Evolutionary conservation across 2,329 filamentous ascomycete genomes (phyloP).

Genomic region (Colletotrichum karsti): DNA sequence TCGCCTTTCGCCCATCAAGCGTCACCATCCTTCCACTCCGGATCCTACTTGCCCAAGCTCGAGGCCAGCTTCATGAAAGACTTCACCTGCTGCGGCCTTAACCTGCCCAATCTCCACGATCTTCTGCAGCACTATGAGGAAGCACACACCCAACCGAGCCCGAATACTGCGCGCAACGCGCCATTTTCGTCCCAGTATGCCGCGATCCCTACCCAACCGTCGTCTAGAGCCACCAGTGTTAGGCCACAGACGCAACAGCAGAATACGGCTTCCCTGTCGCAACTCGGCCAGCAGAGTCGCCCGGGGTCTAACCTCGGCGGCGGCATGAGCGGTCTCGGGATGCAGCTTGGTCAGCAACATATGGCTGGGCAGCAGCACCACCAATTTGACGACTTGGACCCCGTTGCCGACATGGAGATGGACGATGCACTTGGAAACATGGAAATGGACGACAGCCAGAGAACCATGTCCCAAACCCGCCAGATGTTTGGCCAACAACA

Average conservation of each 20-base stretch:
- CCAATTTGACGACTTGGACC: conserved; percentile 77
- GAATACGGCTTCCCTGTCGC: conserved; percentile 23
- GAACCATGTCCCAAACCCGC: conserved; percentile 74
- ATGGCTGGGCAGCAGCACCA: conserved; percentile 44
- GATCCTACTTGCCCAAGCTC: conserved; percentile 94
- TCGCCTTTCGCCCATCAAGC: conserved; percentile 85
- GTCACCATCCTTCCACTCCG: conserved; percentile 96
- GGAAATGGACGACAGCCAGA: conserved; percentile 70
- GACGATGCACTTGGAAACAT: conserved; percentile 79
- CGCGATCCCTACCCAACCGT: conserved; percentile 20
- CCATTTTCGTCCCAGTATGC: conserved; percentile 49
- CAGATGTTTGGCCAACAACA: conserved; percentile 73
- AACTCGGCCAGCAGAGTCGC: conserved; percentile 23
- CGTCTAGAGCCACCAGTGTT: conserved; percentile 25
- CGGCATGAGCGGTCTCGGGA: conserved; percentile 26
- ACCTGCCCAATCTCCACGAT: conserved; percentile 90
- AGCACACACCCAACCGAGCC: conserved; percentile 79
- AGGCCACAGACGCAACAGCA: conserved; percentile 27
- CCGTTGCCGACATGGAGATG: conserved; percentile 96
- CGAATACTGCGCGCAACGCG: conserved; percentile 49
- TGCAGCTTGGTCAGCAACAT: conserved; percentile 42
- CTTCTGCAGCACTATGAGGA: conserved; percentile 97
- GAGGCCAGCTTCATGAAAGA: conserved; percentile 98
- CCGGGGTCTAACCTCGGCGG: conserved; percentile 20
- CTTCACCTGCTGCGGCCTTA: conserved; percentile 93